Conservation (phyloP, 176 grass and related monocot species). For the Cenchrus americanus region DNA sequence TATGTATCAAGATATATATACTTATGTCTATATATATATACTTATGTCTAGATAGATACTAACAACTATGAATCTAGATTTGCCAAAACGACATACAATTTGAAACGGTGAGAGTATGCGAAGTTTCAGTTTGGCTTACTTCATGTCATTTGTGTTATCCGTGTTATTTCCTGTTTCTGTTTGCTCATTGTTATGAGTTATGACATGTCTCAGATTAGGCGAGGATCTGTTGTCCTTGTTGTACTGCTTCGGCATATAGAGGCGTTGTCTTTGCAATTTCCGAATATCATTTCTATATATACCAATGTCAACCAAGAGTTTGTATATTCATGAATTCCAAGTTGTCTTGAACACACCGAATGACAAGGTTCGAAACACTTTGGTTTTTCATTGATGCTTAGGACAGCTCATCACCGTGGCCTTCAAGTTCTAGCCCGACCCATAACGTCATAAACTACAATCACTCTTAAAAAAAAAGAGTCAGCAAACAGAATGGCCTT, state of each 20-base stretch:
- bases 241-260: neutral
- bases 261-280: neutral
- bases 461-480: no score
- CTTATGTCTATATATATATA: no score
- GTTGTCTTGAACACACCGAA: no score
- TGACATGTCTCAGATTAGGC: neutral
- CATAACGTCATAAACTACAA: no score
- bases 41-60: no score
- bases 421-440: no score
- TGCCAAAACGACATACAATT: no score
- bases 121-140: slow-evolving; percentile 33
- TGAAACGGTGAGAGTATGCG: slow-evolving; percentile 26
- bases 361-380: neutral
- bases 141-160: slow-evolving; percentile 22
- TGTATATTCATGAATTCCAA: neutral
- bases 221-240: neutral
- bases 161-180: slow-evolving; percentile 17
- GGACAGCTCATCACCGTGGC: neutral
- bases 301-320: neutral
- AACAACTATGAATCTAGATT: no score
- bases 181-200: neutral
- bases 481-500: no score
- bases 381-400: neutral
- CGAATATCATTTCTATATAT: neutral
- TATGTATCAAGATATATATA: no score